Conservation (phyloP, 2,329 filamentous ascomycete species). For the Xylaria sp. region DNA sequence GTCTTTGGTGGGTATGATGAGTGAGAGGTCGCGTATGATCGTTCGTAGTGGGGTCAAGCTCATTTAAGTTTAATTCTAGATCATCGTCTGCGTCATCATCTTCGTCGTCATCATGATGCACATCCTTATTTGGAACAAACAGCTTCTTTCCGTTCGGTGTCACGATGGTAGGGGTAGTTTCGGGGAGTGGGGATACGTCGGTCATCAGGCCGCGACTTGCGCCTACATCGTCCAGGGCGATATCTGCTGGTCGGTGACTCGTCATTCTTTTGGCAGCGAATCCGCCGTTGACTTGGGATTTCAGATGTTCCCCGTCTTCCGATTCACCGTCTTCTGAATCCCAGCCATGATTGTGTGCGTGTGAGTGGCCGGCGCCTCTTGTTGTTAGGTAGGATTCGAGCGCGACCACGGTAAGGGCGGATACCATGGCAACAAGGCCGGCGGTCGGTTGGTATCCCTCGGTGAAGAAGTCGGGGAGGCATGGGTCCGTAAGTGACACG, state of each 20-base stretch:
- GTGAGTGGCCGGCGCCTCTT: slow-evolving; percentile 70
- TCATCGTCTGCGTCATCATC: slow-evolving; percentile 63
- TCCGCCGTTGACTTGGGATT: slow-evolving; percentile 48
- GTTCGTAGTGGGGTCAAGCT: slow-evolving; percentile 61
- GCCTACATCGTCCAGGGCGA: slow-evolving; percentile 64
- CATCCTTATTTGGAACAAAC: slow-evolving; percentile 29
- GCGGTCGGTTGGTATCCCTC: slow-evolving; percentile 81
- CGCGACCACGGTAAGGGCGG: slow-evolving; percentile 83
- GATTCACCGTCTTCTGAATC: slow-evolving; percentile 58
- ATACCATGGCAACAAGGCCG: slow-evolving; percentile 83
- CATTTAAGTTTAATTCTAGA: slow-evolving; percentile 69
- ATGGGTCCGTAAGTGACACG: slow-evolving; percentile 73
- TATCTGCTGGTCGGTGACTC: slow-evolving; percentile 58
- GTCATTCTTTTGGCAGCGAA: slow-evolving; percentile 54
- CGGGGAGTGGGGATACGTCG: slow-evolving; percentile 68
- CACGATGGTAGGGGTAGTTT: slow-evolving; percentile 58
- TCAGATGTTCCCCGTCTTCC: slow-evolving; percentile 46
- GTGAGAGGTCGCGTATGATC: slow-evolving; percentile 49
- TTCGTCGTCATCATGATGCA: slow-evolving; percentile 49
- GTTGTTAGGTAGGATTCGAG: slow-evolving; percentile 92
- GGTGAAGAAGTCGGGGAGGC: slow-evolving; percentile 82
- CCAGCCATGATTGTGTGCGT: slow-evolving; percentile 65
- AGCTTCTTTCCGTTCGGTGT: slow-evolving; percentile 39
- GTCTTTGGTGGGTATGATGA: slow-evolving; percentile 38
- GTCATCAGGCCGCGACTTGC: slow-evolving; percentile 66